Evolutionary conservation across 495 filamentous ascomycete genomes (phyloP).

Genomic region (Chaetomium tenue): DNA sequence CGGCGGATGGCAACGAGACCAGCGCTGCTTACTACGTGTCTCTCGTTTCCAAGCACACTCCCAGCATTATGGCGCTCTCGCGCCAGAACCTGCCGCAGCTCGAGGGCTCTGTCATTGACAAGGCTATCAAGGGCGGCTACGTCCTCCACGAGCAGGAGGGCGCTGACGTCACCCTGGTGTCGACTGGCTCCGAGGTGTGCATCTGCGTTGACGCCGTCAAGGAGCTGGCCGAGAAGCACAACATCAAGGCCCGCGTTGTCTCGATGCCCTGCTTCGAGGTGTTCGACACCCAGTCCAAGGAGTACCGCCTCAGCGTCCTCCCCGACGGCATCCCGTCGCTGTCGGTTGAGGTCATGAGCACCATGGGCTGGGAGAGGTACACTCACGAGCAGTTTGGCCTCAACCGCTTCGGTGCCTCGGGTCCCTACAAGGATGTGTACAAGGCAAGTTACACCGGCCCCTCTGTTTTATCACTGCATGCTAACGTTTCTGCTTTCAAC

Average conservation of each 20-base stretch:
- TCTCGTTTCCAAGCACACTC: constrained; percentile 85
- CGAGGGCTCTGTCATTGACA: constrained; percentile 83
- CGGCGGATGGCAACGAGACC: constrained; percentile 97
- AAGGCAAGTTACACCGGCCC: constrained; percentile 57
- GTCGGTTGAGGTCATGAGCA: constrained; percentile 92
- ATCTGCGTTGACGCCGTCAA: constrained; percentile 90
- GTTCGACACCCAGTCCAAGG: constrained; percentile 91
- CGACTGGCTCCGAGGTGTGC: constrained; percentile 93
- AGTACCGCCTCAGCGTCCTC: constrained; percentile 85
- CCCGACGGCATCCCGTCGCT: constrained; percentile 92
- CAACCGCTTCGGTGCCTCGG: constrained; percentile 96
- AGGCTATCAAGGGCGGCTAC: constrained; percentile 92
- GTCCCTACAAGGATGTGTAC: constrained; percentile 97
- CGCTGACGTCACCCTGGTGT: constrained; percentile 85
- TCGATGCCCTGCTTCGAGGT: constrained; percentile 97
- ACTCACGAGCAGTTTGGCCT: constrained; percentile 98
- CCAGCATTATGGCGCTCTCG: constrained; percentile 88
- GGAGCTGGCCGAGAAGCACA: constrained; percentile 85
- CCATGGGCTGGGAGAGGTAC: constrained; percentile 95
- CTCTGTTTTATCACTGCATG: neutral
- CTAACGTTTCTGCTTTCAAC: constrained; percentile 29
- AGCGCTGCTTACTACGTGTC: constrained; percentile 97
- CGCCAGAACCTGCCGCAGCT: constrained; percentile 99
- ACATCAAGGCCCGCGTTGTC: constrained; percentile 85
- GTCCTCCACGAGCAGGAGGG: constrained; percentile 78